A percentile compares a stretch with the other conserved stretches of the same genome.
Conservation (phyloP, 2,329 filamentous ascomycete species). For the Fusarium devonianum region DNA sequence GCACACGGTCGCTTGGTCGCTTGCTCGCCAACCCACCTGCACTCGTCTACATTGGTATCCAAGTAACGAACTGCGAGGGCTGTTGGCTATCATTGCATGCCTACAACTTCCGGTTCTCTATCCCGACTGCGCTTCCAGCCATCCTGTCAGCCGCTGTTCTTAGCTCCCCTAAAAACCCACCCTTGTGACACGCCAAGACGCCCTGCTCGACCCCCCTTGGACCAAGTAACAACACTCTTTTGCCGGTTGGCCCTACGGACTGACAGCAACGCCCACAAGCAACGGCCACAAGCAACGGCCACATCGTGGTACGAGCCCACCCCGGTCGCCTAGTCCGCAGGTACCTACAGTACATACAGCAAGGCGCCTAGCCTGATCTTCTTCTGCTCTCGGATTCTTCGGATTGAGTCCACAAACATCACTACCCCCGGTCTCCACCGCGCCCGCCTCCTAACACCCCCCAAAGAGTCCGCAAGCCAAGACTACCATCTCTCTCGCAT, state of each 20-base stretch:
- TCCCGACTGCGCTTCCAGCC: conserved; percentile 4
- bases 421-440: conserved; percentile 29
- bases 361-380: conserved; percentile 30
- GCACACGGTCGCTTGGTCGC: conserved; percentile 6
- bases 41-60: conserved; percentile 22
- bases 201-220: conserved; percentile 17
- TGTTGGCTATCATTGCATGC: too few relatives aligned
- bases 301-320: conserved; percentile 11
- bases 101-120: too few relatives aligned
- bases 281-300: too few relatives aligned
- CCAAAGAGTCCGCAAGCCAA: conserved; percentile 32
- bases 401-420: conserved; percentile 18
- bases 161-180: conserved; percentile 16
- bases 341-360: conserved; percentile 1
- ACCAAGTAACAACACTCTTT: conserved; percentile 18
- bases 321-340: neutral
- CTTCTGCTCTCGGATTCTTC: conserved; percentile 32
- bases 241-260: conserved; percentile 22
- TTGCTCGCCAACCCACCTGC: conserved; percentile 16
- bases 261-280: conserved; percentile 15
- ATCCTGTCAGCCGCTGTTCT: conserved; percentile 5
- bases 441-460: conserved; percentile 28
- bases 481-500: conserved; percentile 30
- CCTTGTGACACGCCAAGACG: conserved; percentile 27
- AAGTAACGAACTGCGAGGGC: conserved; percentile 22